Evolutionary conservation across 805 yeast species (phyloP), one percentile per base, ranked within the genome.

Genomic region (Teunomyces funiuensis): DNA sequence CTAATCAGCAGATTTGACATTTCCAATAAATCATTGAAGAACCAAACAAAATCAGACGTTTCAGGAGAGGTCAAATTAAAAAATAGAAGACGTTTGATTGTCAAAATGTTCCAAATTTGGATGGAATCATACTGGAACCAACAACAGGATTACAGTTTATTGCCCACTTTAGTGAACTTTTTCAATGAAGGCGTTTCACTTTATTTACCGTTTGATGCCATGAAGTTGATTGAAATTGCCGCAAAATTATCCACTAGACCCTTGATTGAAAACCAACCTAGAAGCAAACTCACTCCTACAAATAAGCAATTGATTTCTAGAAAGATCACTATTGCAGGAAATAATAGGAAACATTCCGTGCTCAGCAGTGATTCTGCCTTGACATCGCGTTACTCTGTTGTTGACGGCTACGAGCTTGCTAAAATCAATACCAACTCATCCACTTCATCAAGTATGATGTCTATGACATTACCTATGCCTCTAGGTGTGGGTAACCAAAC

Each of bases 41-140:
- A 44, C 4, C 42, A 40, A 5, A 33, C 44, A 1, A 34, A 41
- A 7, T 27, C 31, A 1, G 63, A 63, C 27, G 46, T 57, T 4
- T 56, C 60, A 44, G 41, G 44, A 26, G 69, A 65, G 36, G 56
- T 67, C 7, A 60, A 53, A 48, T 48, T 79, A 28, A 80, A 76
- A 52, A 81, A 74, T 47, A 74, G 93, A 58, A 69, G 91, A 55
- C 78, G 80, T 46, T 63, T 84, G 36, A 80, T 88, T 28, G 79
- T 83, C 50, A 79, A 77, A 49, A 72, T 84, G 59, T 78, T 89
- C 56, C 85, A 81, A 58, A 68, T 79, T 26, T 91, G 99, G 99
- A 65, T 91, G 60, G 95, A 88, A 60, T 83, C 93, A 39, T 89
- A 85, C 58, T 91, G 97, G 97, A 79, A 82, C 47, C 78, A 76